Evolutionary conservation across 2,329 filamentous ascomycete genomes (phyloP).

Genomic region (Paramyrothecium sp.): DNA sequence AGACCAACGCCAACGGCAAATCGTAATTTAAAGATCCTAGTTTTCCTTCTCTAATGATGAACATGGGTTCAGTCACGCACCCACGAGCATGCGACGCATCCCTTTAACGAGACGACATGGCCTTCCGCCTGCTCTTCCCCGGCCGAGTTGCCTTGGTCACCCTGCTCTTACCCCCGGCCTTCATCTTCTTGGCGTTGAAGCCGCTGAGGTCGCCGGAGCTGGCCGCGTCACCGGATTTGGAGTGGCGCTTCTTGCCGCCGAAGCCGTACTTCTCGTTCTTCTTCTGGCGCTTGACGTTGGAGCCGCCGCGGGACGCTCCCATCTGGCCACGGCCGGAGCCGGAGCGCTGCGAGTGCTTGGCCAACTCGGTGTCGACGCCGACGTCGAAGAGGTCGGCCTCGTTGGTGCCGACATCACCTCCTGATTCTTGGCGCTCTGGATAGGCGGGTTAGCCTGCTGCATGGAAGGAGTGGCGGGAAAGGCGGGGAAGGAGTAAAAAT

Average conservation of each 20-base stretch:
- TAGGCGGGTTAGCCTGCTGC: constrained; percentile 10
- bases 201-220: constrained; percentile 78
- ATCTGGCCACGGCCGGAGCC: constrained; percentile 34
- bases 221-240: constrained; percentile 85
- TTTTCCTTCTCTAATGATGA: neutral
- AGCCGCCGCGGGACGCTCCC: constrained; percentile 17
- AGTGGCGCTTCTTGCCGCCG: constrained; percentile 89
- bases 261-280: constrained; percentile 95
- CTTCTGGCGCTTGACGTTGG: constrained; percentile 79
- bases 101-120: constrained; percentile 25
- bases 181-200: constrained; percentile 85
- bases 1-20: no score
- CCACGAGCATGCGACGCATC: neutral
- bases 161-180: constrained; percentile 45
- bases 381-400: constrained; percentile 92
- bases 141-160: constrained; percentile 40
- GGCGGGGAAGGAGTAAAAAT: constrained; percentile 1
- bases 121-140: constrained; percentile 53
- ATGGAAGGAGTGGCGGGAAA: constrained; percentile 17
- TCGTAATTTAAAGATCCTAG: neutral
- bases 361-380: constrained; percentile 69
- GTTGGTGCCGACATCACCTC: constrained; percentile 60
- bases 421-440: constrained; percentile 79
- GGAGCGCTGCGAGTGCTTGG: constrained; percentile 33
- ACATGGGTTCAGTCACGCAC: constrained; percentile 1